Percentiles rank a stretch among this genome's conserved stretches.
These are phyloP conservation scores for Huntiella decipiens DNA, from an alignment of 2,329 filamentous ascomycete species.

Conservation along the genomic window DNA sequence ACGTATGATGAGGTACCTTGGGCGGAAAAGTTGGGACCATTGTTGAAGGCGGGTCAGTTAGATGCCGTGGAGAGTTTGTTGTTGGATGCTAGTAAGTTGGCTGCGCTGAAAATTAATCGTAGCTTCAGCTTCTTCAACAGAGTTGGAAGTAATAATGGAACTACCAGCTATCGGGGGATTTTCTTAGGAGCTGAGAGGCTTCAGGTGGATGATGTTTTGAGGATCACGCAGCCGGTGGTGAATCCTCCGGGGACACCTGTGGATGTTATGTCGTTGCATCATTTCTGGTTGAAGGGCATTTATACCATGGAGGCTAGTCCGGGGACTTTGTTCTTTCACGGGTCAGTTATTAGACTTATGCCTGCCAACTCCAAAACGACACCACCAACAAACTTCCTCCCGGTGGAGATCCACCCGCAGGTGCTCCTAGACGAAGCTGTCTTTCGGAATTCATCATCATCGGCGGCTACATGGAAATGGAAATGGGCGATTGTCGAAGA, in stretches of 20 bases:
- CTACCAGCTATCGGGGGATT: slow-evolving; percentile 24
- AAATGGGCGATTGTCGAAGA: slow-evolving; percentile 25
- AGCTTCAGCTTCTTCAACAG: slow-evolving; percentile 30
- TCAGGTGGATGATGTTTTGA: slow-evolving; percentile 28
- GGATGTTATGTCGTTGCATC: slow-evolving; percentile 18
- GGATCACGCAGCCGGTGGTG: slow-evolving; percentile 23
- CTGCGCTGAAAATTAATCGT: slow-evolving; percentile 28
- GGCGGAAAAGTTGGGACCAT: slow-evolving; percentile 18
- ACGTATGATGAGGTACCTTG: slow-evolving; percentile 25
- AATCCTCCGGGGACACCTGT: not conserved
- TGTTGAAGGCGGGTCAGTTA: slow-evolving; percentile 19
- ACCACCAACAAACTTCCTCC: slow-evolving; percentile 9
- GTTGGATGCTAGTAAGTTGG: slow-evolving; percentile 33
- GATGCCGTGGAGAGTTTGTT: slow-evolving; percentile 23
- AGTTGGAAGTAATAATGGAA: slow-evolving; percentile 18
- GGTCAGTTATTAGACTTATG: slow-evolving; percentile 20
- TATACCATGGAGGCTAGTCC: slow-evolving; percentile 5
- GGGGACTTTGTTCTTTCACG: slow-evolving; percentile 19
- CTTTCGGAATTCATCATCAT: slow-evolving; percentile 21
- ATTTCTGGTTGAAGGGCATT: slow-evolving; percentile 9
- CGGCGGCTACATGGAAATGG: slow-evolving; percentile 17
- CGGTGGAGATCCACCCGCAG: slow-evolving; percentile 22
- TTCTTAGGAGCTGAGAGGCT: slow-evolving; percentile 33
- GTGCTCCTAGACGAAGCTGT: slow-evolving; percentile 22
- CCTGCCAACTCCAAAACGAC: slow-evolving; percentile 8